Conservation (phyloP, 441 rosid genomes). For the Croton setiger region DNA sequence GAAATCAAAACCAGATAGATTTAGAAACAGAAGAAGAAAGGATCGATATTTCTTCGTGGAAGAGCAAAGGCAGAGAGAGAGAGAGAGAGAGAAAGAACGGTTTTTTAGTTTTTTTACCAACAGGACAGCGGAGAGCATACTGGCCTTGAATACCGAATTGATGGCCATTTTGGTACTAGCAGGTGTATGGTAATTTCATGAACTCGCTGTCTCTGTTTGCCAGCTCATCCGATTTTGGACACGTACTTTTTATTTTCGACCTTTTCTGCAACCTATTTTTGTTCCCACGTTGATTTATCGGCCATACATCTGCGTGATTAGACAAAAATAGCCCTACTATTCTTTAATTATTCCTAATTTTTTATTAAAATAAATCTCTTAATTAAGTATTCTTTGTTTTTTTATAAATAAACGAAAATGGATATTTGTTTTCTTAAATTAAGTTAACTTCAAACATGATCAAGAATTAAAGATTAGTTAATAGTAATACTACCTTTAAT, state of each 20-base stretch:
- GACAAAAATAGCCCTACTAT: not conserved
- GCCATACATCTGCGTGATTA: not conserved
- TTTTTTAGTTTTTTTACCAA: slow-evolving; percentile 1
- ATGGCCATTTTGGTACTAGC: slow-evolving; percentile 7
- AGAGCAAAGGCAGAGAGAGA: slow-evolving; percentile 17
- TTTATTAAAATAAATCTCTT: not conserved
- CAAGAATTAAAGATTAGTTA: not conserved
- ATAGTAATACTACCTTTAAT: not conserved
- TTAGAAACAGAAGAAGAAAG: not conserved
- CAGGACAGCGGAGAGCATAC: slow-evolving; percentile 12
- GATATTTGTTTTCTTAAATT: too few species aligned
- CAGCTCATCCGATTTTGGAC: slow-evolving; percentile 17
- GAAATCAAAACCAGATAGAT: not conserved
- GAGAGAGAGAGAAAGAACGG: slow-evolving; percentile 5
- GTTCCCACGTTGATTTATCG: not conserved
- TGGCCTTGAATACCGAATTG: slow-evolving; percentile 8
- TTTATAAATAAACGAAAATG: too few species aligned
- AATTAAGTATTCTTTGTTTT: not conserved
- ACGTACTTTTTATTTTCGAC: slow-evolving; percentile 8
- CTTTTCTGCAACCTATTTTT: slow-evolving; percentile 4
- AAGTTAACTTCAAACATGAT: too few species aligned
- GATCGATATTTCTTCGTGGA: slow-evolving; percentile 22
- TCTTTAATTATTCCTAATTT: not conserved
- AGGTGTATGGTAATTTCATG: not conserved
- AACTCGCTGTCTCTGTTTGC: slow-evolving; percentile 8